phyloP scores from a whole-genome alignment of 257 asterid species.

The Penstemon eatonii region DNA sequence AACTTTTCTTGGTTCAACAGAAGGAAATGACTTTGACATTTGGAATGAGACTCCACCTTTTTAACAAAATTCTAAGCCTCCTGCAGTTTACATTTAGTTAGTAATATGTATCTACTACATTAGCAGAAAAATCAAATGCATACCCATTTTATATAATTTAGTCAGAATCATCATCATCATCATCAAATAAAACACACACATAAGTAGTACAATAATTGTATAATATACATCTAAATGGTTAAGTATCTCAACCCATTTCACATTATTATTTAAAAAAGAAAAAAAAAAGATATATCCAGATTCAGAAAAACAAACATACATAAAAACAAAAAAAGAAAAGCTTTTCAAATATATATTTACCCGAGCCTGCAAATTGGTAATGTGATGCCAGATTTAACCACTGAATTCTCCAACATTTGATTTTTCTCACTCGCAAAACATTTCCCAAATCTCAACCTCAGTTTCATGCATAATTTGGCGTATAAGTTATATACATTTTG shows the following conservation, averaged over 20 bases:
- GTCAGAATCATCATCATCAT: slow-evolving; percentile 22
- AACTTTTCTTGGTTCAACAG: slow-evolving; percentile 42
- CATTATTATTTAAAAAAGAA: slow-evolving; percentile 3
- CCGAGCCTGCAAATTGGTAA: slow-evolving; percentile 33
- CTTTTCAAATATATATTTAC: slow-evolving; percentile 20
- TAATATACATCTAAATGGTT: slow-evolving; percentile 3
- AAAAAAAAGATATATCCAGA: slow-evolving; percentile 1
- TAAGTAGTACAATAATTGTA: not conserved
- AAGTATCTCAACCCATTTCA: slow-evolving; percentile 20
- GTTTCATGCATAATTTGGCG: slow-evolving; percentile 19
- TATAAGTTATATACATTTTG: slow-evolving; percentile 21
- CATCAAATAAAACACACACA: not conserved
- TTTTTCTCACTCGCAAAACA: slow-evolving; percentile 24
- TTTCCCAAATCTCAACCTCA: slow-evolving; percentile 20
- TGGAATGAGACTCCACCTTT: slow-evolving; percentile 44
- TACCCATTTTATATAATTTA: not conserved
- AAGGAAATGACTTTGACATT: slow-evolving; percentile 57
- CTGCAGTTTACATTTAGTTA: slow-evolving; percentile 38
- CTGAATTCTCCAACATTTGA: slow-evolving; percentile 28
- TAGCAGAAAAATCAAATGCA: not conserved
- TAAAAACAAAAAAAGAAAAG: not conserved
- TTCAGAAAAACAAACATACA: not conserved
- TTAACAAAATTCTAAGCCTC: slow-evolving; percentile 34
- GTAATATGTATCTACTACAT: slow-evolving; percentile 17
- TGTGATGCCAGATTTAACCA: slow-evolving; percentile 30